phyloP scores from a whole-genome alignment of 1,139 yeast species.

The Yamadazyma spencermartinsiae region DNA sequence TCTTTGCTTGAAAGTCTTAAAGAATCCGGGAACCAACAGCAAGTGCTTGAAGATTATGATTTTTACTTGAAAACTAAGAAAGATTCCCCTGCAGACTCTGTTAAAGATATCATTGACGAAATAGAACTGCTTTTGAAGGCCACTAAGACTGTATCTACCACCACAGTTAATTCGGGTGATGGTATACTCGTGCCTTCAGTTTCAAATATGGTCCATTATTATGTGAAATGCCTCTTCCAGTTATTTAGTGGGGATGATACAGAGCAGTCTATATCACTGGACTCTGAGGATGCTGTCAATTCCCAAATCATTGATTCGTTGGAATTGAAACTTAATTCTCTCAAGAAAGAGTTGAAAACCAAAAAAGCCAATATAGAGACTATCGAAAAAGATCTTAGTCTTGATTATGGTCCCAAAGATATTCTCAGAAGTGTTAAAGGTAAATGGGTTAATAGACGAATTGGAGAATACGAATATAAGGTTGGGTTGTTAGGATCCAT shows the following conservation, averaged over 20 bases:
- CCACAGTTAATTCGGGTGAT: background rate
- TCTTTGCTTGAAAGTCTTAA: background rate
- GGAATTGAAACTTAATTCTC: conserved; percentile 20
- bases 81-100: background rate
- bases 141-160: background rate
- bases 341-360: conserved; percentile 18
- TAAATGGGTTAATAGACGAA: conserved; percentile 44
- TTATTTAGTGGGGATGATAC: conserved; percentile 6
- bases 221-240: conserved; percentile 15
- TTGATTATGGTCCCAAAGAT: conserved; percentile 62
- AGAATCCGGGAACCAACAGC: background rate
- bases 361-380: conserved; percentile 20
- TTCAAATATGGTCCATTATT: conserved; percentile 26
- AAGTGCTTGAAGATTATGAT: conserved; percentile 1
- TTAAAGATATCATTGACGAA: conserved; percentile 10
- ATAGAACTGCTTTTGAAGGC: conserved; percentile 9
- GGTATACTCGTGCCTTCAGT: conserved; percentile 20
- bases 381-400: conserved; percentile 20
- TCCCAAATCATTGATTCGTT: conserved; percentile 9
- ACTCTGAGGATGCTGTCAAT: background rate
- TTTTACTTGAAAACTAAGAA: background rate
- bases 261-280: conserved; percentile 1
- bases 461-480: conserved; percentile 74
- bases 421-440: conserved; percentile 60
- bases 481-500: conserved; percentile 59